Conservation (phyloP, 1,284 basidiomycete genomes). For the Apiotrichum akiyoshidainum region DNA sequence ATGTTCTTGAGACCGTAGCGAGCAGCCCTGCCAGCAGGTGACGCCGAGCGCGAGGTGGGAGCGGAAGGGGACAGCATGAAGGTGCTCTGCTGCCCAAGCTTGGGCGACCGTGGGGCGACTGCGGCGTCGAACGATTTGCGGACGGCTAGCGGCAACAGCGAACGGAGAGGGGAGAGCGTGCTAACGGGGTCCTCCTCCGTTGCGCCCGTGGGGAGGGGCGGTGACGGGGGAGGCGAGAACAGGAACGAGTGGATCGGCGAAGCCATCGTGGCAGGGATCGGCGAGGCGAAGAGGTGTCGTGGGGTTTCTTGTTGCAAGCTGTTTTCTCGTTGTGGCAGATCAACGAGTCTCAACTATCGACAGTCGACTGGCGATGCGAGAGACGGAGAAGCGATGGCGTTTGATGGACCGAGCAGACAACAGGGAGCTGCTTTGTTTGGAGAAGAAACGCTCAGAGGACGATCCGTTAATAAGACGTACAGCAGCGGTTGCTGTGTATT, state of each 20-base stretch:
- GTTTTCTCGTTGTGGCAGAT: background rate
- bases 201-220: conserved; percentile 18
- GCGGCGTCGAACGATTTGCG: conserved; percentile 6
- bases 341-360: background rate
- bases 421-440: too few species aligned
- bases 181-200: conserved; percentile 12
- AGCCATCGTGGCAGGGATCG: conserved; percentile 27
- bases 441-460: too few species aligned
- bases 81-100: background rate
- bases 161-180: conserved; percentile 28
- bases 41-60: background rate
- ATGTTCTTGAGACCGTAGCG: background rate
- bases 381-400: too few species aligned
- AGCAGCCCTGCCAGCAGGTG: background rate
- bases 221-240: conserved; percentile 47
- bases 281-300: too few species aligned
- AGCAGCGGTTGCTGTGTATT: too few species aligned
- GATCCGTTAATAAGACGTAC: too few species aligned
- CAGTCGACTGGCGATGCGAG: background rate
- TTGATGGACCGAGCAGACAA: too few species aligned
- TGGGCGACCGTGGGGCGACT: background rate
- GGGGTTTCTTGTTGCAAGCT: background rate
- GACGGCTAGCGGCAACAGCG: conserved; percentile 17
- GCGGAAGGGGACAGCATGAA: background rate
- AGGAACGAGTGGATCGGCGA: conserved; percentile 47